phyloP scores from a whole-genome alignment of 225 moss, liverwort and hornwort species.

The Pseudisothecium myosuroides region DNA sequence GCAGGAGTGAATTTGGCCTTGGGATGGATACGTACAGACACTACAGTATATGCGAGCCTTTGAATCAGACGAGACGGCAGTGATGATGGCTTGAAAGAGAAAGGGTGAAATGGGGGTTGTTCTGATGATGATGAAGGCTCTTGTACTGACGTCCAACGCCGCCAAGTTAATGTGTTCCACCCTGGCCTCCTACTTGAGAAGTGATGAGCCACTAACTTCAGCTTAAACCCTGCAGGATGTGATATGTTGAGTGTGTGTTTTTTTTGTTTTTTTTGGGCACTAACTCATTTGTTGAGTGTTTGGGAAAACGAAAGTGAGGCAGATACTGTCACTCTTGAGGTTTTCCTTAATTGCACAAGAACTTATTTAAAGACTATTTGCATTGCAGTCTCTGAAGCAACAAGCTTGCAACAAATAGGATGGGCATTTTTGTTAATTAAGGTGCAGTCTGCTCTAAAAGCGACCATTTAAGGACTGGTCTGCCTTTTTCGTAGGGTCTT shows the following conservation, averaged over 20 bases:
- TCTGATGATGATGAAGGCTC: background rate
- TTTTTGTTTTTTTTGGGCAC: too few relatives aligned
- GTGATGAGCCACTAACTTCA: background rate
- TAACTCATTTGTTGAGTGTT: background rate
- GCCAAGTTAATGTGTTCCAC: background rate
- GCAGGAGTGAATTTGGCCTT: background rate
- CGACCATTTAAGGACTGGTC: too few relatives aligned
- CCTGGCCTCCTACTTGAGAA: background rate
- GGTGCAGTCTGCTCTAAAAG: too few relatives aligned
- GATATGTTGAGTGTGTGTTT: background rate
- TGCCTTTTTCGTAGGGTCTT: too few relatives aligned
- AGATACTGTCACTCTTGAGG: background rate
- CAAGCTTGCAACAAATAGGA: background rate
- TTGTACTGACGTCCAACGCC: background rate
- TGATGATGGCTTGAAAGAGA: background rate
- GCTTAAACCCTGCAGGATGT: background rate
- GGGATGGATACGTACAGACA: background rate
- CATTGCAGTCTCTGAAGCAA: background rate
- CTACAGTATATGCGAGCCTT: background rate
- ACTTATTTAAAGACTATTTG: too few relatives aligned
- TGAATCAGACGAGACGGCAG: background rate
- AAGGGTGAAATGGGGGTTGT: background rate
- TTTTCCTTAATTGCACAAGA: background rate
- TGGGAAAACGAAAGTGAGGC: background rate
- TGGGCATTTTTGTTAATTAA: too few relatives aligned